Evolutionary conservation across 2,329 filamentous ascomycete genomes (phyloP).

Genomic region (Calonectria montana): DNA sequence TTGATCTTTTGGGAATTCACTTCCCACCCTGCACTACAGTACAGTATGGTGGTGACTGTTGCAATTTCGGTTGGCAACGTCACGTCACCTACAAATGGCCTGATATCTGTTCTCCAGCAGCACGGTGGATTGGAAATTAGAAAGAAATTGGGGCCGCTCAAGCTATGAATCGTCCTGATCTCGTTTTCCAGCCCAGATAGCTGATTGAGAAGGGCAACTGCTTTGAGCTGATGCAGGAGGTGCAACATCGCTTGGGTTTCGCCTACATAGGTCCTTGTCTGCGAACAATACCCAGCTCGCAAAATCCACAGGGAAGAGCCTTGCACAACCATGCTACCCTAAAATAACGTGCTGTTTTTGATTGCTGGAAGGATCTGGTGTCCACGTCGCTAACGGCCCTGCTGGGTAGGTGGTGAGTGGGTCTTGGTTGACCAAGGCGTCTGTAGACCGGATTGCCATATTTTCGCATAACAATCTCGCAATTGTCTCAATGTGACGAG

Average conservation of each 20-base stretch:
- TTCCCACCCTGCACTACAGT: too few species aligned
- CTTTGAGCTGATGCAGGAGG: neutral
- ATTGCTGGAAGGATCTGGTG: neutral
- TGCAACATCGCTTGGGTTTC: neutral
- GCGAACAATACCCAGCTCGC: neutral
- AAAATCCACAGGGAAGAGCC: neutral
- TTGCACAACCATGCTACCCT: neutral
- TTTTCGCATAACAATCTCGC: neutral
- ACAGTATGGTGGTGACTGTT: too few species aligned
- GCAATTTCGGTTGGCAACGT: too few species aligned
- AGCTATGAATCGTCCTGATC: neutral
- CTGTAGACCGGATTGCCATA: neutral
- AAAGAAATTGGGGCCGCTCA: neutral
- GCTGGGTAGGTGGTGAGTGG: neutral
- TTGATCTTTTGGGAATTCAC: too few species aligned
- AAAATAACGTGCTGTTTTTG: neutral
- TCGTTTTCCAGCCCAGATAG: neutral
- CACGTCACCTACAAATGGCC: too few species aligned
- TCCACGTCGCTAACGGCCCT: neutral
- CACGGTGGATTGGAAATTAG: neutral
- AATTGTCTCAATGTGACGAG: neutral
- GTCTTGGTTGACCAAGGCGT: neutral
- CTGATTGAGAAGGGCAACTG: neutral
- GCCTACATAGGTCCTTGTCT: neutral
- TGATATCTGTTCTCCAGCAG: too few species aligned